phyloP scores from a whole-genome alignment of 352 stramenopile genomes.

The Thalassiosira pacifica region DNA sequence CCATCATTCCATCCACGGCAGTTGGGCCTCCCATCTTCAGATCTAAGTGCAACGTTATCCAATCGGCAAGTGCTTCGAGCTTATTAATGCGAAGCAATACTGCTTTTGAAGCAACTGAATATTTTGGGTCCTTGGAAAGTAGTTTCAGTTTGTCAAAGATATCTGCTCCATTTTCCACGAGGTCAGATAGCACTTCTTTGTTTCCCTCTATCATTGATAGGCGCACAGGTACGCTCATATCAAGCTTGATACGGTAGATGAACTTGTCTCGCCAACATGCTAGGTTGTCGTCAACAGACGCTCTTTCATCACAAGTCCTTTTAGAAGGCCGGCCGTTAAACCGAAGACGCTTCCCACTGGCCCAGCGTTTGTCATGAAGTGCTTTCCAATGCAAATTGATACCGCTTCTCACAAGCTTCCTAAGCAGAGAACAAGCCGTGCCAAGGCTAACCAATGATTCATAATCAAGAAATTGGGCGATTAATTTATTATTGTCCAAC shows the following conservation, averaged over 20 bases:
- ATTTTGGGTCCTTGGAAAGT: not conserved
- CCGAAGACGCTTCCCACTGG: not conserved
- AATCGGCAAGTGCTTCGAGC: not conserved
- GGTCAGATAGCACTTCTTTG: not conserved
- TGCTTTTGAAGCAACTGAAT: not conserved
- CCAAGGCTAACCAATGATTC: not conserved
- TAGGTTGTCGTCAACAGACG: not conserved
- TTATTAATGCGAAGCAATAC: constrained; percentile 4
- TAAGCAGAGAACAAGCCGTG: not conserved
- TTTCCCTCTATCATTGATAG: not conserved
- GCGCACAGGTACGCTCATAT: not conserved
- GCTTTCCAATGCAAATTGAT: not conserved
- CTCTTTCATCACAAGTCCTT: not conserved
- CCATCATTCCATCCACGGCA: constrained; percentile 6
- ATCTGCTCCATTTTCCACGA: constrained; percentile 3
- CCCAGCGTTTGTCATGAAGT: constrained; percentile 9
- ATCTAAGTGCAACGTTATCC: not conserved
- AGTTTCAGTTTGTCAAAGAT: constrained; percentile 14
- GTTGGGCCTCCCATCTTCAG: not conserved
- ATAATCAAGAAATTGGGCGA: constrained; percentile 1
- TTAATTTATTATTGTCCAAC: not conserved
- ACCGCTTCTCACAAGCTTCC: not conserved
- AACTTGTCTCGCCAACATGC: not conserved
- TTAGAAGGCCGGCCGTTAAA: not conserved
- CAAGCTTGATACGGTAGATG: not conserved